Conservation (phyloP, 768 basidiomycete genomes). For the Udeniomyces megalosporus region DNA sequence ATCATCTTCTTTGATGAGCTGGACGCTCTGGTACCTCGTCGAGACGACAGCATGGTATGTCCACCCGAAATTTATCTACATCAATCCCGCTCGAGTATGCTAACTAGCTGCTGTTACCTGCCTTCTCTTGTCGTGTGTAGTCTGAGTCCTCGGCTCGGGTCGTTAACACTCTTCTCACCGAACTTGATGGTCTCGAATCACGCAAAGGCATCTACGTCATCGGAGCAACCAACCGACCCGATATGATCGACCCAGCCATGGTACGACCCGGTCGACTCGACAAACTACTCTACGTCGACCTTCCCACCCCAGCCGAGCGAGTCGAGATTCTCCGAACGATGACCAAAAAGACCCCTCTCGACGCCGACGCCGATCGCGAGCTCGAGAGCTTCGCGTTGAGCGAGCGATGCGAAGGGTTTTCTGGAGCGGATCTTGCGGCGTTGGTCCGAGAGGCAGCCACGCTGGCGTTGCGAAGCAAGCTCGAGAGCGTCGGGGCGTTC, state of each 20-base stretch:
- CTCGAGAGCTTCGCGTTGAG: slow-evolving; percentile 41
- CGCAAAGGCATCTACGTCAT: slow-evolving; percentile 83
- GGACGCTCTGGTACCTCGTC: slow-evolving; percentile 74
- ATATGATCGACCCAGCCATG: slow-evolving; percentile 97
- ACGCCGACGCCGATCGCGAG: slow-evolving; percentile 23
- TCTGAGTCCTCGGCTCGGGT: slow-evolving; percentile 87
- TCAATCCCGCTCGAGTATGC: background rate
- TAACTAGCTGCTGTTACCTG: background rate
- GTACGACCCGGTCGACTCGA: slow-evolving; percentile 89
- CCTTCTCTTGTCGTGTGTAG: slow-evolving; percentile 29
- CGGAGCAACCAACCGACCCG: slow-evolving; percentile 84
- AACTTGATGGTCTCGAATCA: slow-evolving; percentile 77
- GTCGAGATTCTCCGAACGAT: slow-evolving; percentile 71
- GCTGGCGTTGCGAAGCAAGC: slow-evolving; percentile 46
- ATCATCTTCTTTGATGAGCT: slow-evolving; percentile 93
- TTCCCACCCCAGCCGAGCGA: slow-evolving; percentile 56
- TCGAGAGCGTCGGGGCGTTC: slow-evolving; percentile 46
- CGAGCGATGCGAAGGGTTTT: slow-evolving; percentile 61
- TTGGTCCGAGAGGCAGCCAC: slow-evolving; percentile 82
- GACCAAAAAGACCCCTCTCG: slow-evolving; percentile 50
- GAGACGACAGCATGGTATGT: slow-evolving; percentile 73
- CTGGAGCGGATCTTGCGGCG: slow-evolving; percentile 78
- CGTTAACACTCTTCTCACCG: slow-evolving; percentile 84
- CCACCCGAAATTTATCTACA: background rate
- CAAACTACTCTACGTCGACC: slow-evolving; percentile 83